These are phyloP conservation scores for Aegilops tauschii DNA, from an alignment of 176 grass and related monocot genomes.

Conservation along the genomic window DNA sequence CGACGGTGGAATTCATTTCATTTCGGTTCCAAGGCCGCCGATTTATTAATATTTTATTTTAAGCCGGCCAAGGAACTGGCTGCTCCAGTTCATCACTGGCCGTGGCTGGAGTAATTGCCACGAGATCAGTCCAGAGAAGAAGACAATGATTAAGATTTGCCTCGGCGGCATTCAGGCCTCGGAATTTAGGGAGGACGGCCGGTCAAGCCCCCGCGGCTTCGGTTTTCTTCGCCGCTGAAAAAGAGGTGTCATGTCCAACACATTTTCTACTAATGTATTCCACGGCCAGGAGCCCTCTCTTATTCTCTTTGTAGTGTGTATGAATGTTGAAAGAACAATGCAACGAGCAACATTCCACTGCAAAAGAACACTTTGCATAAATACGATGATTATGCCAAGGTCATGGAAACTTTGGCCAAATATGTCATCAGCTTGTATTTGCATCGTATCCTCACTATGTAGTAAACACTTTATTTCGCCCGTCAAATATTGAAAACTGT, in stretches of 20 bases:
- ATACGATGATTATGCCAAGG: too few species aligned
- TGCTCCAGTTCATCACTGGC: background rate
- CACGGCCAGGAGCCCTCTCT: background rate
- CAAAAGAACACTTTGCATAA: too few species aligned
- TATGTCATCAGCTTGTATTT: too few species aligned
- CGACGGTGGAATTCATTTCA: conserved; percentile 5
- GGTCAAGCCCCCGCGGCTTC: background rate
- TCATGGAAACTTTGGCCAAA: too few species aligned
- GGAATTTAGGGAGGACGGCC: background rate
- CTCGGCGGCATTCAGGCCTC: background rate
- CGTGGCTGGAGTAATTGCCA: background rate
- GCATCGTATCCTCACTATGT: too few species aligned
- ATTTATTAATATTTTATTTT: background rate
- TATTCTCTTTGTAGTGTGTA: background rate
- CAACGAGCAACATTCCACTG: too few species aligned
- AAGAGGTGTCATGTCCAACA: background rate
- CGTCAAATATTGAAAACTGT: too few species aligned
- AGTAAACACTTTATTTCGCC: too few species aligned
- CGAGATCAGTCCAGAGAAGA: background rate
- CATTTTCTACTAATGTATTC: background rate
- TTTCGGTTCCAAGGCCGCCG: too few species aligned
- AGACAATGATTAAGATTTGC: background rate
- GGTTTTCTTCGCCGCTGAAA: background rate
- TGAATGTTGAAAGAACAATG: background rate
- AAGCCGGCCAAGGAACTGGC: background rate